Evolutionary conservation across 352 stramenopile genomes (phyloP), one percentile per base, ranked within the genome.

Genomic region (Aphanomyces invadans): DNA sequence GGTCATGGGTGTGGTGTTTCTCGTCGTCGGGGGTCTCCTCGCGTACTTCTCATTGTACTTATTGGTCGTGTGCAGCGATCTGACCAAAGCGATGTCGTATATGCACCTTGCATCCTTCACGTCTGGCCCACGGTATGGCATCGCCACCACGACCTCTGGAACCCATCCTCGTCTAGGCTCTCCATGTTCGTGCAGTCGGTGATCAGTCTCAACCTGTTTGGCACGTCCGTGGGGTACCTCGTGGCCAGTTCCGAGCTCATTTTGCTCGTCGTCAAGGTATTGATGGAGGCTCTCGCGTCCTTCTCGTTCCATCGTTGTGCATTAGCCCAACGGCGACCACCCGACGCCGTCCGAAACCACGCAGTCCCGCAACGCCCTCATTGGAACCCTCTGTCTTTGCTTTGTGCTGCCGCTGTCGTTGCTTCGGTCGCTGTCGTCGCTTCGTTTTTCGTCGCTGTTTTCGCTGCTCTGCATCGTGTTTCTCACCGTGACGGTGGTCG

Each of bases 381-480:
- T 94, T 21, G 55, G 85, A 38, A 74, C 89, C 42, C 76, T 94
- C 7, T 73, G 73, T 3, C 59, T 71, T 11, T 62, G 80, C 26
- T 80, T 95, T 33, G 81, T 95, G 48, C 71, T 92, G 28, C 87
- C 87, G 36, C 70, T 95, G n/a, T 87, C 83, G 42, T 71, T 95
- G 19, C 79, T 94, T 29, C 82, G 81, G 11, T 92, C 82, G 65
- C 76, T 95, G 11, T 83, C 88, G 61, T 88, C 87, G 52, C 69
- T 95, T 29, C 72, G 87, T 25, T 95, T 93, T 53, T 87, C 85
- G n/a, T 92, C 82, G 68, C 75, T 95, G 26, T 92, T 95, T 69
- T 92, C 83, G 1, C 89, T 95, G 48, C 55, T 90, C 9, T 95
- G 85, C 69, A 92, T 91, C 57, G 75, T 85, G n/a, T 95, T 92